A percentile compares a stretch with the other conserved stretches of the same genome.
These are phyloP conservation scores for Cymbopogon citratus DNA, from an alignment of 176 grass and related monocot genomes.

Conservation along the genomic window DNA sequence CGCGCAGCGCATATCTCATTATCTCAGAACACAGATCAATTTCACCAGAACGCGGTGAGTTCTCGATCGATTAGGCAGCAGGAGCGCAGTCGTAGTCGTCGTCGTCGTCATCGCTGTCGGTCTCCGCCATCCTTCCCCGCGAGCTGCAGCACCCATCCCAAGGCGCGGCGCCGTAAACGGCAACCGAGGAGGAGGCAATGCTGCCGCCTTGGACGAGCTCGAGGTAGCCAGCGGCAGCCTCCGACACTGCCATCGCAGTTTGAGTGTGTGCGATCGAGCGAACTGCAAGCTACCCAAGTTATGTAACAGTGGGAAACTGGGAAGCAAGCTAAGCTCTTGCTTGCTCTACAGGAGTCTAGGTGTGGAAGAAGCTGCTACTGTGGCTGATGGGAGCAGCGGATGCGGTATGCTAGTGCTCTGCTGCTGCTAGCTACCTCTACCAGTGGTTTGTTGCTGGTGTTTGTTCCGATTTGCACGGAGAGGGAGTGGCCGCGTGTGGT, in stretches of 20 bases:
- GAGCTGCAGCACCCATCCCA: background rate
- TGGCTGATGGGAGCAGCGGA: background rate
- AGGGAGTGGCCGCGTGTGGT: constrained; percentile 20
- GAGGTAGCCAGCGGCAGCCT: constrained; percentile 4
- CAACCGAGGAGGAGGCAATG: constrained; percentile 31
- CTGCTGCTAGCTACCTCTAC: constrained; percentile 1
- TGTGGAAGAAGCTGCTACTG: background rate
- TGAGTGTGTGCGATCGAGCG: background rate
- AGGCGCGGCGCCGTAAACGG: constrained; percentile 21
- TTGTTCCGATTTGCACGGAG: constrained; percentile 13
- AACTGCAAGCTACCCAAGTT: no score
- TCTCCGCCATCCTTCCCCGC: constrained; percentile 30
- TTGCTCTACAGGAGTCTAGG: no score
- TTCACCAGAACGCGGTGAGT: background rate
- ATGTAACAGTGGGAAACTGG: no score
- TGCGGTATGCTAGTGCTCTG: background rate
- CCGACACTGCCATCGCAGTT: constrained; percentile 27
- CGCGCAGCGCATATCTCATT: background rate
- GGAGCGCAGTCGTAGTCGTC: constrained; percentile 63
- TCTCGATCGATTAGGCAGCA: constrained; percentile 47
- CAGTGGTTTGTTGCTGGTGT: constrained; percentile 8
- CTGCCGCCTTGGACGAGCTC: constrained; percentile 4
- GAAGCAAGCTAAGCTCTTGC: background rate
- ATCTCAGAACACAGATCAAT: background rate
- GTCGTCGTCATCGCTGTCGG: constrained; percentile 53